Percentiles rank a stretch among this genome's conserved stretches.
phyloP scores from a whole-genome alignment of 345 rosid species.

The Eucalyptus pauciflora region DNA sequence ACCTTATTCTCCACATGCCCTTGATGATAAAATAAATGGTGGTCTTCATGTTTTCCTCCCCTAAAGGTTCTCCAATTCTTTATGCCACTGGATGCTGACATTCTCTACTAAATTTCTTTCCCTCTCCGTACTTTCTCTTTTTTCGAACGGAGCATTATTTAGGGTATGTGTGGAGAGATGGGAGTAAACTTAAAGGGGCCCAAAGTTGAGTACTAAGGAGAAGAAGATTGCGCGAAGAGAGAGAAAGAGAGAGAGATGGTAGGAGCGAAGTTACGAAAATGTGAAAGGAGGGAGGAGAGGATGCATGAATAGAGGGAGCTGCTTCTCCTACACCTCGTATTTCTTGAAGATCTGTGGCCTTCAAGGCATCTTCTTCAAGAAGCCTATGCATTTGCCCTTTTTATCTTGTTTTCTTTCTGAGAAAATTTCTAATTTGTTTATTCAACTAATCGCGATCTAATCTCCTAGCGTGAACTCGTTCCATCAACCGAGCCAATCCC shows the following conservation, averaged over 20 bases:
- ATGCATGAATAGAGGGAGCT: constrained; percentile 45
- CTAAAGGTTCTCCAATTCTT: no score
- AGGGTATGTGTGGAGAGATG: no score
- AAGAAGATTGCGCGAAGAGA: neutral
- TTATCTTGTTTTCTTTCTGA: no score
- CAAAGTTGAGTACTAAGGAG: no score
- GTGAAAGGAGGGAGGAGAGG: constrained; percentile 11
- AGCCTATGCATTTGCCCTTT: constrained; percentile 2
- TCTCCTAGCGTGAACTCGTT: rapidly evolving
- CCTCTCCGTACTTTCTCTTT: no score
- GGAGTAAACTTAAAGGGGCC: no score
- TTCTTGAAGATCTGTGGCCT: constrained; percentile 43
- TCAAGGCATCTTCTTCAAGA: constrained; percentile 47
- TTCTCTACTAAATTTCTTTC: no score
- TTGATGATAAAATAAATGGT: no score
- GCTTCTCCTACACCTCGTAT: neutral
- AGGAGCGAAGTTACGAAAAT: constrained; percentile 20
- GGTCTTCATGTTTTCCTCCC: no score
- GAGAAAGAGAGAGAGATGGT: neutral
- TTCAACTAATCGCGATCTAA: neutral
- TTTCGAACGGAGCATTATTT: no score
- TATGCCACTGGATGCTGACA: no score
- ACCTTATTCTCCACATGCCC: no score
- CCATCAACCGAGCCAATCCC: neutral
- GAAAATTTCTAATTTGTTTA: neutral